A percentile compares a stretch with the other conserved stretches of the same genome.
phyloP scores from a whole-genome alignment of 78 protist genomes.

The Chrysochromulina tobinii region DNA sequence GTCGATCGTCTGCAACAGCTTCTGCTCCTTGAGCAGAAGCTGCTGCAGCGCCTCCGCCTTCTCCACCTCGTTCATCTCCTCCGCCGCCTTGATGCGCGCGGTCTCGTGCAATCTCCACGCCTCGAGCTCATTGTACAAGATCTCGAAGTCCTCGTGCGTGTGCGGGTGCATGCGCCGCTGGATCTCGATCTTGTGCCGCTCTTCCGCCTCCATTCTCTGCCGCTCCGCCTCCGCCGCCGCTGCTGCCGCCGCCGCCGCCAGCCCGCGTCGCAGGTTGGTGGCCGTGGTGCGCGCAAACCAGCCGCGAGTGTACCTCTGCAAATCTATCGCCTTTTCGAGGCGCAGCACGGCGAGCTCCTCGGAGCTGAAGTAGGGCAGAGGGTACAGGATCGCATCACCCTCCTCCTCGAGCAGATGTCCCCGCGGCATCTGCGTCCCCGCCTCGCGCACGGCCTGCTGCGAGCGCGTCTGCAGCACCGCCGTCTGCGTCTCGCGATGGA shows the following conservation, averaged over 20 bases:
- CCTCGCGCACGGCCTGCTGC: constrained; percentile 62
- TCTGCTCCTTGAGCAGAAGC: constrained; percentile 66
- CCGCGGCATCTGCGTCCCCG: constrained; percentile 73
- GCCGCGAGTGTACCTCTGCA: constrained; percentile 49
- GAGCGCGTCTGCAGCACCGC: constrained; percentile 14
- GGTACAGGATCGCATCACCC: constrained; percentile 20
- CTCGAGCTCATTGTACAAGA: constrained; percentile 73
- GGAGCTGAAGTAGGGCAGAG: constrained; percentile 55
- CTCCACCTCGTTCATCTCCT: constrained; percentile 41
- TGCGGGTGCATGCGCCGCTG: constrained; percentile 76
- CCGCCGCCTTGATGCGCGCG: constrained; percentile 7
- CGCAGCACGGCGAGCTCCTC: constrained; percentile 43
- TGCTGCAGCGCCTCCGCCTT: constrained; percentile 25
- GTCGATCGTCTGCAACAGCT: constrained; percentile 75
- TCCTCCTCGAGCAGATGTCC: constrained; percentile 2
- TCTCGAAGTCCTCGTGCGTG: constrained; percentile 62
- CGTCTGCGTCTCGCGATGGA: constrained; percentile 68
- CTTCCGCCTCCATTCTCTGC: constrained; percentile 15
- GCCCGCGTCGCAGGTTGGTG: not conserved
- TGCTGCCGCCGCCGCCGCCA: not conserved
- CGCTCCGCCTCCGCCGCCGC: not conserved
- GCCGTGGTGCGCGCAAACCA: constrained; percentile 62
- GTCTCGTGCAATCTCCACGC: constrained; percentile 39
- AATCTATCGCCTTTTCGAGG: not conserved
- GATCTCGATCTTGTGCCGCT: constrained; percentile 33